Base-by-base conservation (phyloP, 169 alveolate genomes). In the Perkinsus marinus region DNA sequence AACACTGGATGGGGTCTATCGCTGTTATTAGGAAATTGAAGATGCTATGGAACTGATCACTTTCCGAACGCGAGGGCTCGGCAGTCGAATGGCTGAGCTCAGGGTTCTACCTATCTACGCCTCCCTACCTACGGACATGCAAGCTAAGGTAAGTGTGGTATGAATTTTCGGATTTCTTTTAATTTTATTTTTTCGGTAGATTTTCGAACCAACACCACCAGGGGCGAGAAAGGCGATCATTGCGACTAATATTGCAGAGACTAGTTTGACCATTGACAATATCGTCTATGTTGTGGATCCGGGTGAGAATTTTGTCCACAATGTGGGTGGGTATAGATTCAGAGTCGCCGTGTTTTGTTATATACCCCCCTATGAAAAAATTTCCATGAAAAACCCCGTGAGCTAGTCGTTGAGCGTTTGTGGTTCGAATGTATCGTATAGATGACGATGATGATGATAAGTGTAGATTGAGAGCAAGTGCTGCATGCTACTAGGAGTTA, bases 201-300 rank as follows among this genome's bases (percentile, higher is more conserved):
- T 57, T 16, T 57, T 57, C 79, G 79, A 57, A 89, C 34, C 93
- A 36, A 97, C 98, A 10, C 98, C 99, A 16, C 95, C 93, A 89
- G 97, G 98, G 39, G 96, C 98, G 39, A 94, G 99, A 93, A 99
- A 98, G 96, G 99, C 98, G 47, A 98, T 98, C 30, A 93, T 98
- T 38, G 99, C 99, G 47, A 99, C 99, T 30, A 98, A 98, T 95
- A 98, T 99, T 46, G 99, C 99, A 36, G 99, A 99, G 95, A 99
- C 99, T 0, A 97, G 99, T 93, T 96, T 99, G 79, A 99, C 99
- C 30, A 98, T 99, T 68, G 99, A 99, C 93, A 98, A 99, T 92
- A 98, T 99, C 57, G 99, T 98, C 43, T 99, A 97, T 93, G 99
- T 98, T 16, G 97, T 98, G 39, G 97, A 57, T 57, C 79, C 79